These are phyloP conservation scores for Microsporum canis DNA, from an alignment of 2,329 filamentous ascomycete species.

Conservation along the genomic window DNA sequence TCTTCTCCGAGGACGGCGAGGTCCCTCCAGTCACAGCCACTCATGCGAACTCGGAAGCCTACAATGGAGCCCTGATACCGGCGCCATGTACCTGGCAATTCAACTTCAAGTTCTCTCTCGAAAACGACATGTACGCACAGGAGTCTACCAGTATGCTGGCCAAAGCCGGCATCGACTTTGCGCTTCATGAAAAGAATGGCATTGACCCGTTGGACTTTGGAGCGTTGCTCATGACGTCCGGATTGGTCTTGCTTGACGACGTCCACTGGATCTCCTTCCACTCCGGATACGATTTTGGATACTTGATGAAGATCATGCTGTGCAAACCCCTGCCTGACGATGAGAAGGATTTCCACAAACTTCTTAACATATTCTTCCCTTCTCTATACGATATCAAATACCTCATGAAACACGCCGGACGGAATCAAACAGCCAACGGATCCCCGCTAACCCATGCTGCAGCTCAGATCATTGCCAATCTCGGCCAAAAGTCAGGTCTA, in stretches of 20 bases:
- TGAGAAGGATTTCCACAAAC: conserved; percentile 76
- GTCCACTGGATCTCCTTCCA: conserved; percentile 97
- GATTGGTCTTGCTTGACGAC: conserved; percentile 74
- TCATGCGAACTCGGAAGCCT: conserved; percentile 39
- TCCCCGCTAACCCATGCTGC: conserved; percentile 54
- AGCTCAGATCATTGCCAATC: conserved; percentile 64
- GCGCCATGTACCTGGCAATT: conserved; percentile 96
- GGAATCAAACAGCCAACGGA: conserved; percentile 53
- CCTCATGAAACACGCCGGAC: conserved; percentile 79
- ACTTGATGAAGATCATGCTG: conserved; percentile 85
- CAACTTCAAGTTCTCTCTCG: conserved; percentile 93
- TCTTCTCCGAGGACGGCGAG: conserved; percentile 86
- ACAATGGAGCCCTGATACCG: conserved; percentile 42
- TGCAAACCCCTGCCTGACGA: conserved; percentile 75
- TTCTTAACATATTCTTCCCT: conserved; percentile 88
- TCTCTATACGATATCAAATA: conserved; percentile 94
- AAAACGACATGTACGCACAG: conserved; percentile 95
- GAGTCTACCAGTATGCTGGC: conserved; percentile 85
- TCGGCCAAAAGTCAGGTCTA: conserved; percentile 81
- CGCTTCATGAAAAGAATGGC: conserved; percentile 69
- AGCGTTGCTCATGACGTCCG: conserved; percentile 78
- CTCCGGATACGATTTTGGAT: conserved; percentile 95
- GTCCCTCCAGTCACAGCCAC: conserved; percentile 61
- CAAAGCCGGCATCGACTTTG: conserved; percentile 86
- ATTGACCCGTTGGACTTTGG: conserved; percentile 88